A percentile compares a stretch with the other conserved stretches of the same genome.
Evolutionary conservation across 371 early-diverging fungal genomes (phyloP).

Genomic region (Massospora cicadina): DNA sequence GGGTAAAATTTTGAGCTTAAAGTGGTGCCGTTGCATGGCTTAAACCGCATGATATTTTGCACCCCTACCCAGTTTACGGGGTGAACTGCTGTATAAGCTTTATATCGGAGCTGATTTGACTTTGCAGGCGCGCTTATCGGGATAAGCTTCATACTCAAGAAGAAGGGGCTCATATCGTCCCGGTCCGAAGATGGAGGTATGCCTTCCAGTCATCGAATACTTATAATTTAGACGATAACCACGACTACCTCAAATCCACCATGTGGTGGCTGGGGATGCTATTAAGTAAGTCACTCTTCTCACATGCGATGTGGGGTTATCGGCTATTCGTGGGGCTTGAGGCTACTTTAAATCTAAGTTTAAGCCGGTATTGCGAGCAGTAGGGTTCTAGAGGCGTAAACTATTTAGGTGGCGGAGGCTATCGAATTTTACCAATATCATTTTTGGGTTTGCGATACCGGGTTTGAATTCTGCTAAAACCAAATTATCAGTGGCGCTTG

Average conservation of each 20-base stretch:
- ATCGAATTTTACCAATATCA: no score
- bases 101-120: no score
- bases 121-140: constrained; percentile 70
- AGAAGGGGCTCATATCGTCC: constrained; percentile 71
- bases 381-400: no score
- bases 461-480: constrained; percentile 2
- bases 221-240: constrained; percentile 44
- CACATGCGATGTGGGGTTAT: neutral
- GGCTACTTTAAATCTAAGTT: no score
- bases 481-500: constrained; percentile 36
- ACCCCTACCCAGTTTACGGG: no score
- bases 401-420: no score
- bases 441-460: no score
- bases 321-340: constrained; percentile 3
- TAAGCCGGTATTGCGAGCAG: no score
- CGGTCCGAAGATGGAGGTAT: constrained; percentile 29
- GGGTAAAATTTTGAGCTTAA: no score
- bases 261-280: constrained; percentile 94
- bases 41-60: no score
- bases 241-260: constrained; percentile 59
- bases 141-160: constrained; percentile 78
- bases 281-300: constrained; percentile 26
- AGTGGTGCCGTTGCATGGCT: no score
- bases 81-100: no score
- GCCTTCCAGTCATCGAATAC: constrained; percentile 5